phyloP scores from a whole-genome alignment of 176 grass and related monocot genomes.

The Oryza coarctata region DNA sequence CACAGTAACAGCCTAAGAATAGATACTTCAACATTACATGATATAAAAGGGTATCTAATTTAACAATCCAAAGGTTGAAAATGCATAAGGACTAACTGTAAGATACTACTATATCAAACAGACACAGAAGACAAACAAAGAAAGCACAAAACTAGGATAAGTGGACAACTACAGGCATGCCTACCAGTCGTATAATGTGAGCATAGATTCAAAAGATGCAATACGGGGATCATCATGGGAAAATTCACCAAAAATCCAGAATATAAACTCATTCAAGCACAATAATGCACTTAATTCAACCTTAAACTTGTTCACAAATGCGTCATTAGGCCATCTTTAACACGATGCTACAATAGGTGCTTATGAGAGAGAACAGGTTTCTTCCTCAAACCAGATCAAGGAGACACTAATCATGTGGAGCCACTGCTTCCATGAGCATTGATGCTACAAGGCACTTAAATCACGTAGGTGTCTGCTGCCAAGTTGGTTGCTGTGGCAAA shows the following conservation, averaged over 20 bases:
- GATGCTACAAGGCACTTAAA: too few relatives aligned
- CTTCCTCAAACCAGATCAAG: too few relatives aligned
- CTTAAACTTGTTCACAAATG: background rate
- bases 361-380: too few relatives aligned
- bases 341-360: too few relatives aligned
- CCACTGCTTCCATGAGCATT: too few relatives aligned
- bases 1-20: background rate
- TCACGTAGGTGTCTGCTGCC: too few relatives aligned
- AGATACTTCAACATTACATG: background rate
- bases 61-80: background rate
- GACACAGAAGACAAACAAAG: background rate
- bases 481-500: too few relatives aligned
- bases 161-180: background rate
- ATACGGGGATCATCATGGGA: background rate
- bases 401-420: too few relatives aligned
- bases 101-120: background rate
- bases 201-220: background rate
- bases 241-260: background rate
- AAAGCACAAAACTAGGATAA: background rate
- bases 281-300: slow-evolving; percentile 2
- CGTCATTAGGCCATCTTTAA: too few relatives aligned
- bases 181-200: background rate
- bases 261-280: background rate
- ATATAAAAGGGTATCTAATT: background rate
- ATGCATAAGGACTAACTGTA: background rate